A percentile compares a stretch with the other conserved stretches of the same genome.
phyloP scores from a whole-genome alignment of 176 grass and related monocot genomes.

The Phyllostachys edulis region DNA sequence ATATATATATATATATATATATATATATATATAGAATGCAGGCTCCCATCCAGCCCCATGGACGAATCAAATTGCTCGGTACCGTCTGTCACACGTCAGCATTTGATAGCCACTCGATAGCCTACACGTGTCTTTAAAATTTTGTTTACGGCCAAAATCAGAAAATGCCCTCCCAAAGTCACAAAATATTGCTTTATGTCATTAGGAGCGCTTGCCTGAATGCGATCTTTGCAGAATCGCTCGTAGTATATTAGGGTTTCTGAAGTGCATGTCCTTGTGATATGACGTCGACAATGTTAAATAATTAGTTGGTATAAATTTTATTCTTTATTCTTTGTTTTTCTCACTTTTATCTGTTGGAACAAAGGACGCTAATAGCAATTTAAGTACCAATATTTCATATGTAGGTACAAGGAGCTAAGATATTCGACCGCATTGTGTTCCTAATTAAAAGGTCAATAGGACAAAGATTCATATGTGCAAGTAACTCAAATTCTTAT shows the following conservation, averaged over 20 bases:
- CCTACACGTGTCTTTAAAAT: neutral
- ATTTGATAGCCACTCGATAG: too few species aligned
- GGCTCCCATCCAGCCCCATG: too few species aligned
- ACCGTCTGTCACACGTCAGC: too few species aligned
- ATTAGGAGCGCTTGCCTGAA: neutral
- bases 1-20: too few species aligned
- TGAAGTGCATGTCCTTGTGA: neutral
- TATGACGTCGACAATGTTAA: slow-evolving; percentile 7
- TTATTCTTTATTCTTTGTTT: neutral
- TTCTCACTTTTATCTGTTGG: neutral
- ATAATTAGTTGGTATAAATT: neutral
- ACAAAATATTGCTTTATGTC: neutral
- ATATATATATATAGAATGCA: neutral
- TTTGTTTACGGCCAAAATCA: neutral
- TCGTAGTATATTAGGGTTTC: neutral
- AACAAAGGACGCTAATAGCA: neutral
- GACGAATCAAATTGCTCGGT: too few species aligned
- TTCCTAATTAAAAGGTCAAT: neutral
- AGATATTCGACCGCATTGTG: neutral
- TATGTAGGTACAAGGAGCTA: neutral
- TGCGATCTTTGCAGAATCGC: slow-evolving; percentile 16
- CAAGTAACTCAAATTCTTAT: neutral
- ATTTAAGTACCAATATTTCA: neutral
- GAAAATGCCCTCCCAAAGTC: neutral
- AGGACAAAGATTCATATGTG: neutral